Evolutionary conservation across 176 grass and related monocot genomes (phyloP).

Genomic region (Cenchrus americanus): DNA sequence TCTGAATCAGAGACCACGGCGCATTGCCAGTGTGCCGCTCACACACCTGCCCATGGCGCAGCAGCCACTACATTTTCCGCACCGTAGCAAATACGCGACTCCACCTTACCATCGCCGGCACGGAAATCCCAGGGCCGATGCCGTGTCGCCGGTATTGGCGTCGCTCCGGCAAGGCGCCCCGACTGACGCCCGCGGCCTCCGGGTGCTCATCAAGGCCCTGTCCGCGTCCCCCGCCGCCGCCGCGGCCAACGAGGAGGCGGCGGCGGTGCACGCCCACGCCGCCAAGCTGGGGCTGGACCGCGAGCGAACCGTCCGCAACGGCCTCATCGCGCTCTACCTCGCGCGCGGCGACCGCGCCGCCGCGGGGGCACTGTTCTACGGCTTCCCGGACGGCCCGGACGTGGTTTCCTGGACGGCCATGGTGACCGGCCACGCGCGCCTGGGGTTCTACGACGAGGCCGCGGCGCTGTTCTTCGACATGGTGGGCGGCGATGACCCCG

Average conservation of each 20-base stretch:
- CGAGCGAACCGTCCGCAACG: constrained; percentile 38
- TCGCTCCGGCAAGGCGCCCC: neutral
- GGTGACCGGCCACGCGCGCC: constrained; percentile 35
- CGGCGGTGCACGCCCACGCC: constrained; percentile 11
- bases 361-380: neutral
- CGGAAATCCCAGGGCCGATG: neutral
- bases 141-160: neutral
- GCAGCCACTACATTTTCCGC: neutral
- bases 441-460: constrained; percentile 27
- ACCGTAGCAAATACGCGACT: neutral
- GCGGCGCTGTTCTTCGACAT: constrained; percentile 43
- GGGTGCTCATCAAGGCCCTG: neutral
- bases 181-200: constrained; percentile 12
- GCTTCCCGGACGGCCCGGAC: constrained; percentile 34
- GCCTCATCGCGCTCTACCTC: constrained; percentile 49
- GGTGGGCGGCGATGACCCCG: neutral
- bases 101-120: neutral
- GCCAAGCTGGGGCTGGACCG: constrained; percentile 24
- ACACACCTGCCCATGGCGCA: constrained; percentile 5
- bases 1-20: too few relatives aligned
- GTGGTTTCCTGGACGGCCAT: constrained; percentile 61
- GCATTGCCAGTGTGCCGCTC: neutral
- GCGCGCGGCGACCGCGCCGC: constrained; percentile 1
- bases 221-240: neutral
- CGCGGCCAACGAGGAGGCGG: neutral